Conservation (phyloP, 176 grass and related monocot species). For the Cymbopogon citratus region DNA sequence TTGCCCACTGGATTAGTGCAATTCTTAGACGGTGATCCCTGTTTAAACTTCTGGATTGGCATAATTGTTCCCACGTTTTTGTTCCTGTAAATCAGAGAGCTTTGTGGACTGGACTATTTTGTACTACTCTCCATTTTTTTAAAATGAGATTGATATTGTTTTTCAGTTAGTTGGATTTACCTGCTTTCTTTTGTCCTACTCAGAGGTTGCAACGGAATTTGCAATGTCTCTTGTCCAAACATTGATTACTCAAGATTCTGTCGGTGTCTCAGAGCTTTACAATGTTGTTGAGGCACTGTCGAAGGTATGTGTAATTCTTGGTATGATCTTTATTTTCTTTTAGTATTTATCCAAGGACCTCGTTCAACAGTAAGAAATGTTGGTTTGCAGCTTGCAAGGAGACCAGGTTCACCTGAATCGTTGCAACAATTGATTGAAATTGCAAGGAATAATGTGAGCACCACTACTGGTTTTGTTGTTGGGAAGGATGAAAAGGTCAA, state of each 20-base stretch:
- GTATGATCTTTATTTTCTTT: neutral
- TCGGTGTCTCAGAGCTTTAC: conserved; percentile 51
- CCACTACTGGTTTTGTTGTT: conserved; percentile 32
- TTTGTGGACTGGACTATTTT: neutral
- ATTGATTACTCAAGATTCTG: conserved; percentile 68
- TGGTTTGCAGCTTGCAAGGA: conserved; percentile 58
- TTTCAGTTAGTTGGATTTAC: neutral
- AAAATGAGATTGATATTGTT: neutral
- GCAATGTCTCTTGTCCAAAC: conserved; percentile 81
- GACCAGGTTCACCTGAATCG: conserved; percentile 69
- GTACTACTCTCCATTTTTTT: neutral
- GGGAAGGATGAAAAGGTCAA: conserved; percentile 68
- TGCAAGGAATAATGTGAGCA: conserved; percentile 50
- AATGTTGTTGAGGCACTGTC: conserved; percentile 64
- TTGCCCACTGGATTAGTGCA: neutral
- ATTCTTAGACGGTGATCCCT: neutral
- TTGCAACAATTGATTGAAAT: conserved; percentile 67
- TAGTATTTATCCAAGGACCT: neutral
- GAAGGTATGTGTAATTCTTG: conserved; percentile 39
- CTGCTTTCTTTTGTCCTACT: neutral
- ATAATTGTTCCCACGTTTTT: neutral
- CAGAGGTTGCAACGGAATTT: conserved; percentile 75
- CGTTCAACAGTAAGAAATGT: neutral
- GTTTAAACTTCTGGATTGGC: neutral
- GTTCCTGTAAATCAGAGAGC: neutral